phyloP scores from a whole-genome alignment of 179 eudicot genomes.

The Beta macrorhiza region DNA sequence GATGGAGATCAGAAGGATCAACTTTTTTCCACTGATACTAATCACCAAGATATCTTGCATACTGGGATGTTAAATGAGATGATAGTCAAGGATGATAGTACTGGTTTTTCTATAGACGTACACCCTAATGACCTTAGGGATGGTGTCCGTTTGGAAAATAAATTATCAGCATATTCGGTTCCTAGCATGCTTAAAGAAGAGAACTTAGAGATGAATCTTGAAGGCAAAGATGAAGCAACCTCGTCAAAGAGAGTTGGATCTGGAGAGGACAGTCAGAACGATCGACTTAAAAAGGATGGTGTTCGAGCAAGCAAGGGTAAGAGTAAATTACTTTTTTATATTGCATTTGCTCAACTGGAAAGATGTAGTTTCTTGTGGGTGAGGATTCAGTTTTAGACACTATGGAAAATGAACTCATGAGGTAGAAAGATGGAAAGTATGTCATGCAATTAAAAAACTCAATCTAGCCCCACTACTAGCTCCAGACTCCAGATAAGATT shows the following conservation, averaged over 20 bases:
- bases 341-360: background rate
- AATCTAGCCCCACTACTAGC: background rate
- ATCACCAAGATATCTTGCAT: constrained; percentile 27
- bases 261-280: constrained; percentile 41
- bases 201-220: constrained; percentile 36
- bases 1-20: constrained; percentile 30
- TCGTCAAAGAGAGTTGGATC: constrained; percentile 39
- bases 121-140: constrained; percentile 26
- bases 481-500: background rate
- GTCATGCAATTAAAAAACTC: background rate
- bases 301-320: constrained; percentile 57
- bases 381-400: background rate
- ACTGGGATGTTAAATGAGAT: constrained; percentile 31
- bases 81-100: constrained; percentile 32
- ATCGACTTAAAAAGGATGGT: constrained; percentile 39
- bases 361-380: background rate
- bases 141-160: constrained; percentile 30
- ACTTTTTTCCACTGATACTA: constrained; percentile 28
- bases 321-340: constrained; percentile 23
- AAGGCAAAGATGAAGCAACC: constrained; percentile 38
- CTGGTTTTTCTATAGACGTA: constrained; percentile 26
- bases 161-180: constrained; percentile 28
- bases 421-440: background rate
- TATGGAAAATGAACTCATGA: background rate
- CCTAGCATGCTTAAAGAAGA: constrained; percentile 35